Evolutionary conservation across 495 filamentous ascomycete genomes (phyloP).

Genomic region (Hyaloscypha bicolor): DNA sequence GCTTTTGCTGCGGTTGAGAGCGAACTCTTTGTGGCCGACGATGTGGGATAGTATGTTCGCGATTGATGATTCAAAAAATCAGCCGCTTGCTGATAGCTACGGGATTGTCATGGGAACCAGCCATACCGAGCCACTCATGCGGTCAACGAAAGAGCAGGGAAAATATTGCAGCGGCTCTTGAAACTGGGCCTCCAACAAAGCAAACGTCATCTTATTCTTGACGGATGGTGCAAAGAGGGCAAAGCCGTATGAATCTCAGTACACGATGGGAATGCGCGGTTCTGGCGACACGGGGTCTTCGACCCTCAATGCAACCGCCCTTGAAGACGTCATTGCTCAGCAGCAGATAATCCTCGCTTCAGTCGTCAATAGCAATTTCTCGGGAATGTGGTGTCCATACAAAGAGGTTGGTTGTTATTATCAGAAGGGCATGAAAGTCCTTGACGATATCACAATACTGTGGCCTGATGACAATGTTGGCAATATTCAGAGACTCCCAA

Average conservation of each 20-base stretch:
- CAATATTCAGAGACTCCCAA: slow-evolving; percentile 66
- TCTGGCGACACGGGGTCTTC: slow-evolving; percentile 61
- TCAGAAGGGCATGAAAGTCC: slow-evolving; percentile 62
- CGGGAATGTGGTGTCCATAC: slow-evolving; percentile 71
- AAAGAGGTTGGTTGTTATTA: slow-evolving; percentile 72
- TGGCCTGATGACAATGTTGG: slow-evolving; percentile 80
- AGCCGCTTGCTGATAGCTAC: slow-evolving; percentile 68
- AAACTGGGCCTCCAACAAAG: slow-evolving; percentile 68
- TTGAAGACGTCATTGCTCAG: slow-evolving; percentile 58
- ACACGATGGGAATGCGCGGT: slow-evolving; percentile 75
- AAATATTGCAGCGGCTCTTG: slow-evolving; percentile 56
- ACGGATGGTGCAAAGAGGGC: slow-evolving; percentile 64
- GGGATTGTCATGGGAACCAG: slow-evolving; percentile 71
- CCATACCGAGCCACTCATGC: slow-evolving; percentile 74
- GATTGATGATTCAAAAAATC: slow-evolving; percentile 66
- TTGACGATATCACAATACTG: slow-evolving; percentile 71
- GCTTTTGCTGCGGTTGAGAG: slow-evolving; percentile 65
- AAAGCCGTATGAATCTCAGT: slow-evolving; percentile 62
- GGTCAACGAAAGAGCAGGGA: slow-evolving; percentile 62
- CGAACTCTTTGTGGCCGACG: slow-evolving; percentile 77
- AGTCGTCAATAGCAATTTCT: slow-evolving; percentile 51
- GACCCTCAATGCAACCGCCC: slow-evolving; percentile 54
- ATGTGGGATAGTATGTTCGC: slow-evolving; percentile 72
- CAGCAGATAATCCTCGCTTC: slow-evolving; percentile 59
- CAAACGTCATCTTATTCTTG: slow-evolving; percentile 65